phyloP scores from a whole-genome alignment of 106 monocot species.

The Agapanthus africanus region DNA sequence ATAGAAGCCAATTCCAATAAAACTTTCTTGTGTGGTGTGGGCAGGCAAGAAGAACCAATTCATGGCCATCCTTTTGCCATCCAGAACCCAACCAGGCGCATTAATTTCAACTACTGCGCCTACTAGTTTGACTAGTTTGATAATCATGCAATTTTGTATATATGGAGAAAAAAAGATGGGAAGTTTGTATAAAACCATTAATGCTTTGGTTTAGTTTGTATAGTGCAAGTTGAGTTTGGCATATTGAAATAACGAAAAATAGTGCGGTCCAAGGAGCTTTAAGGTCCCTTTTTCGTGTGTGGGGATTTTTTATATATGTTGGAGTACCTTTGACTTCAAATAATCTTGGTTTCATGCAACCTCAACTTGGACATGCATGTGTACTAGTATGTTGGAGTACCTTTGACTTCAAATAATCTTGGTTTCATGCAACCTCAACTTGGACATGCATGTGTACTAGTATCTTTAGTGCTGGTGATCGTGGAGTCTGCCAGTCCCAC shows the following conservation, averaged over 20 bases:
- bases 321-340: not conserved
- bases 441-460: not conserved
- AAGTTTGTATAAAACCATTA: too few species aligned
- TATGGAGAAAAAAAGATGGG: too few species aligned
- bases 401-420: not conserved
- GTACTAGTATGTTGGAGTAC: not conserved
- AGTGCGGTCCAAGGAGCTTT: not conserved
- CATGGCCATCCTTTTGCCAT: not conserved
- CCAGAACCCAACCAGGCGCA: not conserved
- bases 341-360: not conserved
- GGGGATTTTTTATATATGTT: not conserved
- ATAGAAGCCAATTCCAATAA: not conserved
- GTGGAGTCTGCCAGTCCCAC: slow-evolving; percentile 1
- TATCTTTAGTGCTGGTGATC: too few species aligned
- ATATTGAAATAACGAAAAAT: not conserved
- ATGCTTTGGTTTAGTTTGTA: too few species aligned
- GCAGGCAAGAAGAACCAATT: not conserved
- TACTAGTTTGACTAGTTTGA: not conserved
- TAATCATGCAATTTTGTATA: too few species aligned
- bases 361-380: not conserved
- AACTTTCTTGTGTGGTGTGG: not conserved
- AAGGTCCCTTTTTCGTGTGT: not conserved
- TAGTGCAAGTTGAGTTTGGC: too few species aligned
- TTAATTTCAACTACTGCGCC: not conserved
- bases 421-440: not conserved